Conservation (phyloP, 306 rosid genomes). For the Begonia peltatifolia region DNA sequence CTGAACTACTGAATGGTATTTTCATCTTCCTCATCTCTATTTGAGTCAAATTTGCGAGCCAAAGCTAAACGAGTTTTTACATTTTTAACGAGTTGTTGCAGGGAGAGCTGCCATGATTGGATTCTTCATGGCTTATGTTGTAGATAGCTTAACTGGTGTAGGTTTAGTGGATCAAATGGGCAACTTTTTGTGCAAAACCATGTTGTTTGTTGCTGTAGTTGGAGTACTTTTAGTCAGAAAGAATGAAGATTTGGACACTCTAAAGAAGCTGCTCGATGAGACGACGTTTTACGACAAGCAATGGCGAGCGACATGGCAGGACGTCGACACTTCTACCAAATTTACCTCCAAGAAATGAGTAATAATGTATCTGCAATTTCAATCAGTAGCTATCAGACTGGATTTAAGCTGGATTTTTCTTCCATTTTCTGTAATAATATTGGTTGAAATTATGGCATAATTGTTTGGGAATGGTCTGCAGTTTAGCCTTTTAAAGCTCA, state of each 20-base stretch:
- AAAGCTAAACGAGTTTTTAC: background rate
- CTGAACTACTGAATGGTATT: constrained; percentile 26
- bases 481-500: no score
- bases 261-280: constrained; percentile 23
- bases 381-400: no score
- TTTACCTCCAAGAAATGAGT: no score
- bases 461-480: no score
- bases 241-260: constrained; percentile 14
- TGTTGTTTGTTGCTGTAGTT: constrained; percentile 17
- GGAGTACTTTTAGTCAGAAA: constrained; percentile 15
- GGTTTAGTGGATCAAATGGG: constrained; percentile 29
- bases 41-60: background rate
- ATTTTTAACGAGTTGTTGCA: background rate
- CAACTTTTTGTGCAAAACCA: constrained; percentile 27
- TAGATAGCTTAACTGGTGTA: constrained; percentile 25
- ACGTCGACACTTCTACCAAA: background rate
- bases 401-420: no score
- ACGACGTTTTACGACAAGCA: constrained; percentile 31
- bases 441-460: no score
- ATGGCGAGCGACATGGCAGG: constrained; percentile 32
- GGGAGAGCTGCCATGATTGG: constrained; percentile 42
- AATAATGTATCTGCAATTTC: no score
- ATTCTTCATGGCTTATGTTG: constrained; percentile 24
- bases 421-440: no score
- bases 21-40: background rate